These are phyloP conservation scores for Hericium alpestre DNA, from an alignment of 768 basidiomycete species.

Conservation along the genomic window DNA sequence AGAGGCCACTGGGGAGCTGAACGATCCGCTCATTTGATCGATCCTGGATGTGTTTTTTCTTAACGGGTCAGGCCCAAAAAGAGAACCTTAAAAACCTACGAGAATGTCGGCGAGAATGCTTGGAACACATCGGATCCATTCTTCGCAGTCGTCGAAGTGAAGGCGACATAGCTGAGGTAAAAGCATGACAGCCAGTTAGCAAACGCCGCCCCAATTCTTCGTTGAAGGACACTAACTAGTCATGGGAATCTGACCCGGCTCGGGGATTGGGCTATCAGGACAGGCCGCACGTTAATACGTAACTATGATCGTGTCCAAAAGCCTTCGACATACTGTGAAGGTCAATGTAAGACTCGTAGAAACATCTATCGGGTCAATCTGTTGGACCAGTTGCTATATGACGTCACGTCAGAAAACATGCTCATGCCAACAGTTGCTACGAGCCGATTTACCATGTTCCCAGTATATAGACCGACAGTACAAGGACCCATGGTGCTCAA, in stretches of 20 bases:
- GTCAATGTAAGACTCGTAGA: conserved; percentile 32
- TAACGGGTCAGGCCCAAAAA: too few relatives aligned
- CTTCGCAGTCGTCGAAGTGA: conserved; percentile 23
- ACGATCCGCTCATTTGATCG: conserved; percentile 49
- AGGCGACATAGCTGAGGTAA: conserved; percentile 46
- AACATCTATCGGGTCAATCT: conserved; percentile 46
- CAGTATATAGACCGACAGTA: conserved; percentile 48
- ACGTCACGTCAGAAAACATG: not conserved
- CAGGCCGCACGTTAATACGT: not conserved
- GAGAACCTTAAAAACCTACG: conserved; percentile 25
- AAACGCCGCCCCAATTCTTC: not conserved
- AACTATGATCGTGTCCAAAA: not conserved
- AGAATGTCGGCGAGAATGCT: conserved; percentile 46
- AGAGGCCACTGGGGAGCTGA: conserved; percentile 36
- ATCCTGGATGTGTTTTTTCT: too few relatives aligned
- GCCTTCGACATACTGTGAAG: conserved; percentile 39
- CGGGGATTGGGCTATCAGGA: conserved; percentile 37
- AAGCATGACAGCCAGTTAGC: not conserved
- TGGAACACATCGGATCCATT: conserved; percentile 24
- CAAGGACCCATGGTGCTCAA: conserved; percentile 40
- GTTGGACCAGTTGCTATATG: conserved; percentile 45
- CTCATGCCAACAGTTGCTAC: conserved; percentile 1
- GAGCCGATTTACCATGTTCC: conserved; percentile 33
- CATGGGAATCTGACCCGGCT: conserved; percentile 45
- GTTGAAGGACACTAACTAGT: conserved; percentile 37